Percentiles rank a stretch among this genome's conserved stretches.
Conservation (phyloP, 208 protist species). For the Crithidia acanthocephali region DNA sequence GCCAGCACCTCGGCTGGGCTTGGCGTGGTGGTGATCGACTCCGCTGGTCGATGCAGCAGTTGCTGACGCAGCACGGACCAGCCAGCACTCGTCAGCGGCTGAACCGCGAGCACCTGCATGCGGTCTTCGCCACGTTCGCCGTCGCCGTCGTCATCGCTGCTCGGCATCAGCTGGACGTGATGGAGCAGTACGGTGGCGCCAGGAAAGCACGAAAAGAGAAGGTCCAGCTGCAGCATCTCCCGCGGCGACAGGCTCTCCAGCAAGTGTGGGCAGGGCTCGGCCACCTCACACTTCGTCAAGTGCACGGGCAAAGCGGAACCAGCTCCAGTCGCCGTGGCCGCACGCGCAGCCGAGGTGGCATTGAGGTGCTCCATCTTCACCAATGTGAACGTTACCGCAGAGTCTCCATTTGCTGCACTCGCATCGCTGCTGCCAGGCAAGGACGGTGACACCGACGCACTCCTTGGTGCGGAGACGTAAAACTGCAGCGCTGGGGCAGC, state of each 20-base stretch:
- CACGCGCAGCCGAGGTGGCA: conserved; percentile 8
- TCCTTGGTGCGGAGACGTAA: conserved; percentile 10
- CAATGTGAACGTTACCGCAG: conserved; percentile 19
- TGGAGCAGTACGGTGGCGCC: conserved; percentile 52
- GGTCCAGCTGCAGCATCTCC: conserved; percentile 56
- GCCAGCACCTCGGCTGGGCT: conserved; percentile 31
- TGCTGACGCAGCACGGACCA: conserved; percentile 24
- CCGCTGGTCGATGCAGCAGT: conserved; percentile 22
- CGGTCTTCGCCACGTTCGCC: background rate
- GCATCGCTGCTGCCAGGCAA: background rate
- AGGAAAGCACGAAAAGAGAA: conserved; percentile 66
- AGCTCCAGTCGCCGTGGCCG: background rate
- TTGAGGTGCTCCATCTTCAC: conserved; percentile 84
- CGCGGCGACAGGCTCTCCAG: conserved; percentile 56
- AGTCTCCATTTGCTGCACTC: background rate
- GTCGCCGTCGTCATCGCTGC: background rate
- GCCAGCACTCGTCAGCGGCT: conserved; percentile 19
- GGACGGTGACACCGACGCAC: background rate
- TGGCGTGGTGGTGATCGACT: conserved; percentile 27
- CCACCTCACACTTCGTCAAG: conserved; percentile 7
- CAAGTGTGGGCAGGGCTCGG: conserved; percentile 29
- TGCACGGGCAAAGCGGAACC: background rate
- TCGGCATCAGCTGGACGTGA: conserved; percentile 48
- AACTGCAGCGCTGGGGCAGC: conserved; percentile 6
- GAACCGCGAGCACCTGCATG: conserved; percentile 32